phyloP scores from a whole-genome alignment of 169 alveolate species.

The Perkinsus marinus region DNA sequence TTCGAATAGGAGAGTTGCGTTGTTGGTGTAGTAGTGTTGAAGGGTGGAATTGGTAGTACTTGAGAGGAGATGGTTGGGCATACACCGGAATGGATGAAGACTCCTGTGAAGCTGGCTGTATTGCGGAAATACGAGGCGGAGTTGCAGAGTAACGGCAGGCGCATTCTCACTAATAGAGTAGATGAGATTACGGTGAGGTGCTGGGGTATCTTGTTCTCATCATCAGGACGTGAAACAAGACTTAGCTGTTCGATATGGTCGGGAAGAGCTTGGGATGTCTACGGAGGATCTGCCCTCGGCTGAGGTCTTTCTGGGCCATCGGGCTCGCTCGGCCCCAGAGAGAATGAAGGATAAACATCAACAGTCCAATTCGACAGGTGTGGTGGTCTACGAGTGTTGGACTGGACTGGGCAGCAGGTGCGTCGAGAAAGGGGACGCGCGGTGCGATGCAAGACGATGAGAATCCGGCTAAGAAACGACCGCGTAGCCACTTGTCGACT shows the following conservation, averaged over 20 bases:
- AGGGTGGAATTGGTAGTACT: too few relatives aligned
- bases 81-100: background rate
- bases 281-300: background rate
- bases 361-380: background rate
- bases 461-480: background rate
- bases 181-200: background rate
- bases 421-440: background rate
- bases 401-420: background rate
- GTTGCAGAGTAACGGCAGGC: background rate
- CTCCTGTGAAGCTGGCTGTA: background rate
- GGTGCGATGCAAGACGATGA: background rate
- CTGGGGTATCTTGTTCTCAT: background rate
- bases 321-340: background rate
- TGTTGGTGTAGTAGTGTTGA: too few relatives aligned
- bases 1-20: too few relatives aligned
- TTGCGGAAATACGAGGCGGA: background rate
- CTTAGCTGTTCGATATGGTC: background rate
- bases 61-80: background rate
- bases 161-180: background rate
- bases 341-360: background rate
- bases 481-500: background rate
- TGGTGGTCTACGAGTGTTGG: too few relatives aligned
- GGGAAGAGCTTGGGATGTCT: background rate
- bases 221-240: background rate
- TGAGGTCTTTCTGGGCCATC: background rate